Conservation (phyloP, 2,329 filamentous ascomycete species). For the Fusarium humuli region DNA sequence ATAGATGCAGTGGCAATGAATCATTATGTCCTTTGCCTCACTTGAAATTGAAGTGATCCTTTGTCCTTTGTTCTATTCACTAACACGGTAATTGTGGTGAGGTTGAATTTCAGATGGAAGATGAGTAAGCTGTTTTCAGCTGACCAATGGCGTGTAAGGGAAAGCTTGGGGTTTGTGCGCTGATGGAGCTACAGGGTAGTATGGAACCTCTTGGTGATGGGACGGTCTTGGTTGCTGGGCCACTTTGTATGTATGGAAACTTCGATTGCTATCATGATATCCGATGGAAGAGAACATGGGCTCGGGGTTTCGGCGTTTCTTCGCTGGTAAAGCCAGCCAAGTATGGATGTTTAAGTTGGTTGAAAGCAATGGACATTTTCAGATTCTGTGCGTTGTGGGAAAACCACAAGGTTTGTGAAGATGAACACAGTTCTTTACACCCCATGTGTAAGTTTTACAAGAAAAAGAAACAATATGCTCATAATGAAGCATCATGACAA, state of each 20-base stretch:
- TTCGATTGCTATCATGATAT: neutral
- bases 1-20: too few species aligned
- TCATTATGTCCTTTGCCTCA: neutral
- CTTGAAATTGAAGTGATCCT: neutral
- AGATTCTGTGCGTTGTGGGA: neutral
- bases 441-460: too few species aligned
- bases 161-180: neutral
- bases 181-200: neutral
- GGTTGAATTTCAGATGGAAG: neutral
- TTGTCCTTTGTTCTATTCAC: neutral
- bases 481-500: neutral
- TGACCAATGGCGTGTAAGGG: conserved; percentile 33
- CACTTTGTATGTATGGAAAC: neutral
- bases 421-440: too few species aligned
- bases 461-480: neutral
- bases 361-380: neutral
- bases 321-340: neutral
- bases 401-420: neutral
- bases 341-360: neutral
- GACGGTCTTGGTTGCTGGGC: neutral
- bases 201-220: neutral
- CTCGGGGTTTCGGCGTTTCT: conserved; percentile 3
- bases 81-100: neutral
- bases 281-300: neutral
- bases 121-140: neutral